These are phyloP conservation scores for Annona cherimola DNA, from an alignment of 164 flowering plant species.

Conservation along the genomic window DNA sequence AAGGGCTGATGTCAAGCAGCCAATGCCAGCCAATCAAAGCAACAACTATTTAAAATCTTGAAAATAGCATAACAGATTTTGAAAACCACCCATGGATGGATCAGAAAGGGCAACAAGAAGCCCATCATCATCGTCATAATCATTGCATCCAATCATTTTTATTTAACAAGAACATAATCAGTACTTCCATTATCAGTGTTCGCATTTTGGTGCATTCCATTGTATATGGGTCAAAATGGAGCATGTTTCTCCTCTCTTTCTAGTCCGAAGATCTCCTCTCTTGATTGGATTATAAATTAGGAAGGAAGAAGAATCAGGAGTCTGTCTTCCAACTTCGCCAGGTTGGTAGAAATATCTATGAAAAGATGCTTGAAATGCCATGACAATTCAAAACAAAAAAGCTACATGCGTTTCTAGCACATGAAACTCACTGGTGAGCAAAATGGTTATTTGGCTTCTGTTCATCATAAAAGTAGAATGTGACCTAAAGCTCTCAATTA, in stretches of 20 bases:
- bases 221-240: no score
- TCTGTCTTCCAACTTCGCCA: not conserved
- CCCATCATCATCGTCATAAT: no score
- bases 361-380: not conserved
- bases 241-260: no score
- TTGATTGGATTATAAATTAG: not conserved
- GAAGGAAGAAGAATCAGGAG: not conserved
- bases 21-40: not conserved
- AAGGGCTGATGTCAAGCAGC: not conserved
- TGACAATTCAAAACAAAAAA: not conserved
- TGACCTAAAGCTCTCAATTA: conserved; percentile 16
- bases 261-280: no score
- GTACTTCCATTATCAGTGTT: no score
- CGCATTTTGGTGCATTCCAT: no score
- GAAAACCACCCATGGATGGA: no score
- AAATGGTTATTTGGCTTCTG: not conserved
- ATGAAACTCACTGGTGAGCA: not conserved
- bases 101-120: no score
- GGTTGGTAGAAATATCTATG: not conserved
- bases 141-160: no score
- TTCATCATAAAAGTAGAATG: not conserved
- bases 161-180: no score
- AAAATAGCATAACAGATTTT: not conserved
- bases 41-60: not conserved
- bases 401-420: not conserved